These are phyloP conservation scores for Graphiopsis chlorocephala DNA, from an alignment of 2,329 filamentous ascomycete genomes.

Conservation along the genomic window DNA sequence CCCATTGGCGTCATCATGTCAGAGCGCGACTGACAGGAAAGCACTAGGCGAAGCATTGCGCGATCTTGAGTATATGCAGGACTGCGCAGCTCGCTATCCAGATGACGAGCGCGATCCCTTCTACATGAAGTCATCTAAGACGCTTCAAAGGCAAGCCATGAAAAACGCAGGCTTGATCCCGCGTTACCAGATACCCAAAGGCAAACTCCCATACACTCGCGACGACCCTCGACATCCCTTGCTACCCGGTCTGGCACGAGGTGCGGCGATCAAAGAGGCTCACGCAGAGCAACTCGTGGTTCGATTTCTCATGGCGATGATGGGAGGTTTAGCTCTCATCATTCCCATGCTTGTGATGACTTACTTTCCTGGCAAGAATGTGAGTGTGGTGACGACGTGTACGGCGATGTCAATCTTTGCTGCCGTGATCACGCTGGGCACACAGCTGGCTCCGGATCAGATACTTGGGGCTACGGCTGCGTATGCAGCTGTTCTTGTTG, in stretches of 20 bases:
- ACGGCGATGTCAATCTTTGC: constrained; percentile 16
- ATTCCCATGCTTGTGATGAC: constrained; percentile 19
- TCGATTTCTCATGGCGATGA: constrained; percentile 11
- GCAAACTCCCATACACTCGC: too few relatives aligned
- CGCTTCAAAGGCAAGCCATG: too few relatives aligned
- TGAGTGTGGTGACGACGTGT: constrained; percentile 15
- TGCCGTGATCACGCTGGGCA: constrained; percentile 1
- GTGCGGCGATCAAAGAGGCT: constrained; percentile 5
- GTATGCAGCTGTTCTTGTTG: constrained; percentile 15
- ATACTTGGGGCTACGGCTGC: constrained; percentile 16
- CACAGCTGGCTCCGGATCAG: constrained; percentile 11
- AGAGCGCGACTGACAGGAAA: too few relatives aligned
- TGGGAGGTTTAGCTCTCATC: constrained; percentile 15
- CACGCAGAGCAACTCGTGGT: background rate
- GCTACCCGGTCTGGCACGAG: background rate
- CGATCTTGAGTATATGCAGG: too few relatives aligned
- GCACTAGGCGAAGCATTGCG: too few relatives aligned
- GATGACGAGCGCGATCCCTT: too few relatives aligned
- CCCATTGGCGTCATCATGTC: too few relatives aligned
- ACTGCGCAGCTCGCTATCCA: too few relatives aligned
- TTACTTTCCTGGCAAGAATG: constrained; percentile 7
- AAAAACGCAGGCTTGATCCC: too few relatives aligned
- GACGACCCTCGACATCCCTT: too few relatives aligned
- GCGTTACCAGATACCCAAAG: too few relatives aligned
- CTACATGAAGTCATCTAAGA: too few relatives aligned